A percentile compares a stretch with the other conserved stretches of the same genome.
Conservation (phyloP, 169 alveolate species). For the Amoebophrya sp. region DNA sequence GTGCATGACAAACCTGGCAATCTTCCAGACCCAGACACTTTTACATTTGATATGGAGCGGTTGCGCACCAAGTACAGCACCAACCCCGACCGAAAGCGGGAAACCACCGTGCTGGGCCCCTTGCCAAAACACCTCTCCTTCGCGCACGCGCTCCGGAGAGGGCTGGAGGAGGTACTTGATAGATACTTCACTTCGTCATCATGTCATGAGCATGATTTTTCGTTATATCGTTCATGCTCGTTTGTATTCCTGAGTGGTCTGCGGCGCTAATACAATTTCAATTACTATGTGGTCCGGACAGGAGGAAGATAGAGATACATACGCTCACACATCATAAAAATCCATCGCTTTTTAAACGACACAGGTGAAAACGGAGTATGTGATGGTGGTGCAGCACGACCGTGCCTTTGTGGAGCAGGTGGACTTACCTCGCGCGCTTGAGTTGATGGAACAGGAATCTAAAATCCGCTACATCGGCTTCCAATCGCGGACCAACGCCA, state of each 20-base stretch:
- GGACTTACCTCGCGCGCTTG: neutral
- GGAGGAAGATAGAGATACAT: too few relatives aligned
- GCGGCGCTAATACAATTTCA: too few relatives aligned
- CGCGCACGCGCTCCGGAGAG: neutral
- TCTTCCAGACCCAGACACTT: too few relatives aligned
- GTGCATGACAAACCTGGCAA: too few relatives aligned
- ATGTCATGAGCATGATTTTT: too few relatives aligned
- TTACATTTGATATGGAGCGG: too few relatives aligned
- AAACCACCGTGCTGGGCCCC: neutral
- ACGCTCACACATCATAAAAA: too few relatives aligned
- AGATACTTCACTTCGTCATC: too few relatives aligned
- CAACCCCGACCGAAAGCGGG: neutral
- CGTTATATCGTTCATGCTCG: too few relatives aligned
- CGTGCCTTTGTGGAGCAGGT: neutral
- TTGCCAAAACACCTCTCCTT: neutral
- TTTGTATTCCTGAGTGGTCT: too few relatives aligned
- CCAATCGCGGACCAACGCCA: neutral
- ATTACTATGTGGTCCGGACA: too few relatives aligned
- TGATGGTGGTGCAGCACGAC: neutral
- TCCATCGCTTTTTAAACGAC: too few relatives aligned
- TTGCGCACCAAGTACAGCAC: neutral
- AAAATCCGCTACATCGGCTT: neutral
- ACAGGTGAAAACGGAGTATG: neutral
- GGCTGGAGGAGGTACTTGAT: neutral
- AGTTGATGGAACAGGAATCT: neutral